Evolutionary conservation across 106 monocot genomes (phyloP).

Genomic region (Chionographis japonica): DNA sequence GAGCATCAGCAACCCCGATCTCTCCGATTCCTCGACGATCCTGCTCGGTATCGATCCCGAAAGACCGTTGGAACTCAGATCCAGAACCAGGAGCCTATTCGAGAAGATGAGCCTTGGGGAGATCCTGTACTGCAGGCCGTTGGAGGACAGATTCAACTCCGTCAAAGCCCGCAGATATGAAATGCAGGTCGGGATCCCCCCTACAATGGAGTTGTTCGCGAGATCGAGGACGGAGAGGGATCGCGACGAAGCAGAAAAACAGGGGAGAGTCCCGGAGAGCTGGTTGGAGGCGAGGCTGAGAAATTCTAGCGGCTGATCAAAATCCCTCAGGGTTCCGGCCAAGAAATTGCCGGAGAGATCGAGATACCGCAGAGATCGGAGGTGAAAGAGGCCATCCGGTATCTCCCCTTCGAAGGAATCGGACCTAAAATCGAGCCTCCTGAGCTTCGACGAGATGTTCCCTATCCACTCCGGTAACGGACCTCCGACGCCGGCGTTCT

Average conservation of each 20-base stretch:
- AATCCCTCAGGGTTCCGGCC: constrained; percentile 28
- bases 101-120: constrained; percentile 86
- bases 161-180: constrained; percentile 46
- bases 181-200: constrained; percentile 85
- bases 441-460: constrained; percentile 19
- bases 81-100: constrained; percentile 50
- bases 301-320: constrained; percentile 24
- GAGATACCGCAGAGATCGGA: constrained; percentile 28
- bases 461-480: constrained; percentile 33
- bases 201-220: constrained; percentile 53
- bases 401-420: constrained; percentile 34
- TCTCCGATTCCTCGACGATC: constrained; percentile 42
- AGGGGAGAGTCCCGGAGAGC: constrained; percentile 67
- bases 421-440: constrained; percentile 30
- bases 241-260: constrained; percentile 31
- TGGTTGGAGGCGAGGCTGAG: constrained; percentile 42
- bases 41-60: constrained; percentile 57
- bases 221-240: constrained; percentile 59
- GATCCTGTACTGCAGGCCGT: constrained; percentile 54
- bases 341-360: constrained; percentile 46
- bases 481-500: constrained; percentile 28
- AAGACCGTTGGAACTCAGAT: constrained; percentile 69
- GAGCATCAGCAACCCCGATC: constrained; percentile 61
- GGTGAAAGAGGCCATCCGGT: constrained; percentile 18
- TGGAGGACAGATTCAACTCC: constrained; percentile 73